A percentile compares a stretch with the other conserved stretches of the same genome.
Evolutionary conservation across 495 filamentous ascomycete genomes (phyloP).

Genomic region (Umbilicaria muhlenbergii): DNA sequence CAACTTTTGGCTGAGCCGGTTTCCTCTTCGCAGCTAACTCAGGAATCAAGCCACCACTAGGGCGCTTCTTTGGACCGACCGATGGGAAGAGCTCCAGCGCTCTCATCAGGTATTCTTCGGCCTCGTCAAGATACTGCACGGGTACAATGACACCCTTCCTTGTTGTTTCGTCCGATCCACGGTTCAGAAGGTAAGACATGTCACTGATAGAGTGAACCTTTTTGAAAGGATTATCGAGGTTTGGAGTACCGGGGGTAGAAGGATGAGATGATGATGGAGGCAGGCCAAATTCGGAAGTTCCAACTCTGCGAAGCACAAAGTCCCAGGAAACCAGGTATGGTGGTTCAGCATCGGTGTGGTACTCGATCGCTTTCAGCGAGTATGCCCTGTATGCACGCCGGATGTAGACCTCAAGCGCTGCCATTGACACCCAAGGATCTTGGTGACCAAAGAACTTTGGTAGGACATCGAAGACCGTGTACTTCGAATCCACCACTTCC

Average conservation of each 20-base stretch:
- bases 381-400: slow-evolving; percentile 96
- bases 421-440: slow-evolving; percentile 89
- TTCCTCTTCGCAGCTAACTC: slow-evolving; percentile 60
- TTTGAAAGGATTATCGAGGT: slow-evolving; percentile 45
- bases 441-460: slow-evolving; percentile 86
- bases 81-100: slow-evolving; percentile 71
- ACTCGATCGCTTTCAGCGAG: slow-evolving; percentile 71
- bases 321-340: slow-evolving; percentile 88
- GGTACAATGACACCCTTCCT: slow-evolving; percentile 91
- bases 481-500: slow-evolving; percentile 96
- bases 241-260: slow-evolving; percentile 77
- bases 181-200: slow-evolving; percentile 69
- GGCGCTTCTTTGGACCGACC: slow-evolving; percentile 27
- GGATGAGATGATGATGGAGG: slow-evolving; percentile 58
- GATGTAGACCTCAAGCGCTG: slow-evolving; percentile 88
- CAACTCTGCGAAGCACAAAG: slow-evolving; percentile 83
- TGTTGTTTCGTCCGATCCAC: slow-evolving; percentile 54
- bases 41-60: slow-evolving; percentile 42
- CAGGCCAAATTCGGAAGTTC: slow-evolving; percentile 73
- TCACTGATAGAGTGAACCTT: slow-evolving; percentile 89
- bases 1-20: slow-evolving; percentile 30
- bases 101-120: slow-evolving; percentile 64
- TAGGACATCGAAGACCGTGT: slow-evolving; percentile 92
- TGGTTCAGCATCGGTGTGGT: slow-evolving; percentile 60
- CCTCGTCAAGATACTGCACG: slow-evolving; percentile 83